These are phyloP conservation scores for Calycina marina DNA, from an alignment of 2,329 filamentous ascomycete species.

Conservation along the genomic window DNA sequence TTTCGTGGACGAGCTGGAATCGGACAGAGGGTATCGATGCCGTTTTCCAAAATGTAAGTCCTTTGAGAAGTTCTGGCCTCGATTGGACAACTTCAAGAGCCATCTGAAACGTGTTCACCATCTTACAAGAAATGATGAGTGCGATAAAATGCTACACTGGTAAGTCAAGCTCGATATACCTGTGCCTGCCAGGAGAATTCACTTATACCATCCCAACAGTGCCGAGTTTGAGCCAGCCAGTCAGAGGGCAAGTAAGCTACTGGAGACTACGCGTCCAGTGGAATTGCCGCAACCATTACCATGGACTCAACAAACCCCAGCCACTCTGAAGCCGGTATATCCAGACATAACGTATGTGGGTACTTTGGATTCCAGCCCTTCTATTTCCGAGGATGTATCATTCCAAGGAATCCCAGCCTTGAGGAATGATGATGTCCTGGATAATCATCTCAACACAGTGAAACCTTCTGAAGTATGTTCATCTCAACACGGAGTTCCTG, in stretches of 20 bases:
- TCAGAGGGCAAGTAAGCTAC: too few species aligned
- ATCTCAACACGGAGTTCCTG: too few species aligned
- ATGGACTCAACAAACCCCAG: too few species aligned
- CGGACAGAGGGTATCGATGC: conserved; percentile 44
- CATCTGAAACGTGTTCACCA: conserved; percentile 59
- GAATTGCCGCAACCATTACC: too few species aligned
- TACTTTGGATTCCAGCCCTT: conserved; percentile 4
- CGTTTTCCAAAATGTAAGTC: conserved; percentile 38
- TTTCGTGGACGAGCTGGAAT: conserved; percentile 28
- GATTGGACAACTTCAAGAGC: conserved; percentile 74
- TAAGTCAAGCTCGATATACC: conserved; percentile 25
- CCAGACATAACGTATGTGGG: conserved; percentile 5
- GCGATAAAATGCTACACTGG: conserved; percentile 30
- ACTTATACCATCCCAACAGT: too few species aligned
- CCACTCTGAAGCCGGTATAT: conserved; percentile 9
- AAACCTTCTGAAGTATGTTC: too few species aligned
- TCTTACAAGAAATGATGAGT: conserved; percentile 23
- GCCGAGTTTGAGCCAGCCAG: too few species aligned
- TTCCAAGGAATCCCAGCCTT: background rate
- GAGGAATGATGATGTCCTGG: too few species aligned
- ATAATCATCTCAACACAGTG: too few species aligned
- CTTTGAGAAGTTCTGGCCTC: conserved; percentile 59
- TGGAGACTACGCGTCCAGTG: too few species aligned
- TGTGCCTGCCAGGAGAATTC: too few species aligned
- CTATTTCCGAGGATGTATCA: conserved; percentile 1